Evolutionary conservation across 2,329 filamentous ascomycete genomes (phyloP).

Genomic region (Berkeleyomyces rouxiae): DNA sequence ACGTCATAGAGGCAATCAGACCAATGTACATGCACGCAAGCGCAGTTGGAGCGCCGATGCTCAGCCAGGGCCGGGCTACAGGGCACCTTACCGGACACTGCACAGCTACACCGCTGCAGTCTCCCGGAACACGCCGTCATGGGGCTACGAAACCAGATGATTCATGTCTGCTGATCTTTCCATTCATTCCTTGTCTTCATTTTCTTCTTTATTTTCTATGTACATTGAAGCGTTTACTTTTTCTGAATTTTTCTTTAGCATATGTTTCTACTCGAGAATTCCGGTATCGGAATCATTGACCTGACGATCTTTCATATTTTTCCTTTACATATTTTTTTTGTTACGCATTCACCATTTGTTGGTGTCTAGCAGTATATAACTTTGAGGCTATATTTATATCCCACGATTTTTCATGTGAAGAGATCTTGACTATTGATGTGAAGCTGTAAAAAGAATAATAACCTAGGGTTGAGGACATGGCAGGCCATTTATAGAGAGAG

Average conservation of each 20-base stretch:
- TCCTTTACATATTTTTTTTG: too few species aligned
- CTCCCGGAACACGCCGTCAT: slow-evolving; percentile 38
- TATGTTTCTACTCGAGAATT: too few species aligned
- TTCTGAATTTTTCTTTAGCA: background rate
- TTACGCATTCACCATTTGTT: too few species aligned
- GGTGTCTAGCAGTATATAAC: too few species aligned
- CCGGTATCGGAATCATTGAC: too few species aligned
- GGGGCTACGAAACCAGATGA: slow-evolving; percentile 24
- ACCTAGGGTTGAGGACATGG: too few species aligned
- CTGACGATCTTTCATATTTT: too few species aligned
- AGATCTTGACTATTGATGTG: too few species aligned
- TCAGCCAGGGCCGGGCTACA: slow-evolving; percentile 11
- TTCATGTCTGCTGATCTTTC: slow-evolving; percentile 7
- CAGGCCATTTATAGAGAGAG: too few species aligned
- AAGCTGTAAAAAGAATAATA: too few species aligned
- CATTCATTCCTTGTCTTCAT: background rate
- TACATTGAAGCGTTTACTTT: background rate
- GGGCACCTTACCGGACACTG: slow-evolving; percentile 32
- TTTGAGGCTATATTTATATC: too few species aligned
- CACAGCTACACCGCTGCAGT: slow-evolving; percentile 44
- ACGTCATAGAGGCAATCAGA: background rate
- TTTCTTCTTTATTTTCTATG: background rate
- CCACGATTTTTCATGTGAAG: too few species aligned
- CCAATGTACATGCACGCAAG: slow-evolving; percentile 22
- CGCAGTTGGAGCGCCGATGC: slow-evolving; percentile 22